Base-by-base conservation (phyloP, 345 rosid species). In the Eutrema japonicum region DNA sequence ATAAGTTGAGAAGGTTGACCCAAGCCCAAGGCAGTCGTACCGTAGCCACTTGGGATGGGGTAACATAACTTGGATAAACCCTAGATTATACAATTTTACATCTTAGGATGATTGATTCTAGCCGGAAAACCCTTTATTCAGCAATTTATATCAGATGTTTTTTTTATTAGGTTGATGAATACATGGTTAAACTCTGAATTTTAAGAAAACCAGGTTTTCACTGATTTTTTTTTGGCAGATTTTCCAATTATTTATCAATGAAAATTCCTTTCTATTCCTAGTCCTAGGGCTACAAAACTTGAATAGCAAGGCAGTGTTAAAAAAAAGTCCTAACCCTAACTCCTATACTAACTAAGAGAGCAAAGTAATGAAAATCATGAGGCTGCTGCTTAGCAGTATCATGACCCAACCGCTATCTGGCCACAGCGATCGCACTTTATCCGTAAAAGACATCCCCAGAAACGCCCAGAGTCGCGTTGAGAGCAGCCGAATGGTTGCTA, bases 341-440 rank as follows among this genome's bases (percentile, higher is more conserved):
- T 30, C 71, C 42, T 63, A 69, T 0, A 8, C 68, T 60, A 49
- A 14, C 71, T 76, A 76, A 54, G 92, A 89, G 40, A 91, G 83
- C 71, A 91, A 81, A 46, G 93, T 86, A 18, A 91, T 83, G 83
- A 89, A 85, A 64, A 94, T 82, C 66, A 89, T 84, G 83, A 89
- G 80, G 62, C 84, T 83, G 87, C 96, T 89, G 85, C 97, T 91
- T 68, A 87, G 78, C 38, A 94, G 80, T 68, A 89, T 84, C 84
- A 94, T 79, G 32, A 84, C 52, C 96, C 97, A 94, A 70, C 95
- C 95, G 40, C 81, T 80, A 73, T 87, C 81, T 54, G 77, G 79
- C 77, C 80, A 50, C 42, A 86, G 61, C 47, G 72, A 75, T 63
- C 78, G 33, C 47, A 66, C 75, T 72, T 77, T 83, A 36, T 85